Evolutionary conservation across 1,139 yeast species (phyloP), one percentile per base, ranked within the genome.

Genomic region (Pichia sp.): DNA sequence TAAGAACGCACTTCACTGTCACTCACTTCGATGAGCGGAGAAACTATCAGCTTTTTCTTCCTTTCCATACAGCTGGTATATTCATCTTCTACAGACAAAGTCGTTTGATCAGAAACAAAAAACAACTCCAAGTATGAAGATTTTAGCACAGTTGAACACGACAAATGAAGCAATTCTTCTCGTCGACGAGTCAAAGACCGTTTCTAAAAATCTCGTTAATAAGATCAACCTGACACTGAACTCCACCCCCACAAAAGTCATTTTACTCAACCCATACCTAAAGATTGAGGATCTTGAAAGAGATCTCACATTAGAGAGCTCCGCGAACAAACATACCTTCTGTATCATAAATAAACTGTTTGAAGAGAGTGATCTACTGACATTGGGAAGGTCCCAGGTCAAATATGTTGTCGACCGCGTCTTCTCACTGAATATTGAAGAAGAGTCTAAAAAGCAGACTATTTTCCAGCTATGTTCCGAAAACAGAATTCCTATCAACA

Each of bases 401-500:
- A 77, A 72, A 32, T 51, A 60, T 17, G 64, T 84, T 2, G 84
- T 85, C 3, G 96, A 88, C 55, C 64, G 76, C 41, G 88, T 84
- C 2, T 86, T 82, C 58, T 78, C 85, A 7, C 67, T 74, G 16
- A 53, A 74, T 64, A 38, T 40, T 12, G 30, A 24, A 2, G 37
- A 33, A 10, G 14, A 26, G 7, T 14, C 6, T n/a, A 6, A 6
- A 4, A 56, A 0, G 42, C 52, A 16, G 49, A 46, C 1, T 43
- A 67, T 84, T 11, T 74, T 56, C 44, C 47, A 59, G 1, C 63
- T 53, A 30, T 86, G 96, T 58, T 56, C 57, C 33, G 62, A 66
- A 41, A 62, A 74, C 35, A 69, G 96, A 50, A 81, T 88, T 5
- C 96, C 96, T 0, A 67, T 88, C 27, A 87, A 87, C 52, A 79